Conservation (phyloP, 805 yeast genomes). For the Candida morakotiae region DNA sequence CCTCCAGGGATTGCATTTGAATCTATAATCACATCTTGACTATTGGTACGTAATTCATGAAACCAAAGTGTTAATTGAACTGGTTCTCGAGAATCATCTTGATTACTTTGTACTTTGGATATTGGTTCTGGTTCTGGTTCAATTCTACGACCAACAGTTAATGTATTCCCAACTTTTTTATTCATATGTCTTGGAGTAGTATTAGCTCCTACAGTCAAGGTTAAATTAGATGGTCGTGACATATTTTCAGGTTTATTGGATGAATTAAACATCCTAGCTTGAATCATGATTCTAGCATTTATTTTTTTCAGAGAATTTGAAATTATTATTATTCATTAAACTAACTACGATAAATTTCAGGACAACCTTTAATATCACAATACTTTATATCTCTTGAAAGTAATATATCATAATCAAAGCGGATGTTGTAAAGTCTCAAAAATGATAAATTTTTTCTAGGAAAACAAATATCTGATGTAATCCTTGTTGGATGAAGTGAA, state of each 20-base stretch:
- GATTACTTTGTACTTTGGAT: neutral
- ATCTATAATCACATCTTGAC: conserved; percentile 62
- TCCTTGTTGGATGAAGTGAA: no score
- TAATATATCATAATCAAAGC: no score
- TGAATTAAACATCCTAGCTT: conserved; percentile 21
- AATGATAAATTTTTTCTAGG: no score
- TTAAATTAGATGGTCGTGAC: conserved; percentile 7
- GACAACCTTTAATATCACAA: no score
- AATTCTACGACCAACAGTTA: conserved; percentile 15
- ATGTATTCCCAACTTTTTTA: conserved; percentile 19
- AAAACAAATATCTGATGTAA: no score
- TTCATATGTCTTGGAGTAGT: conserved; percentile 1
- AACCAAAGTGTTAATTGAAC: conserved; percentile 49
- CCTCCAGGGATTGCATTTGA: conserved; percentile 57
- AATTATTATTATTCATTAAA: no score
- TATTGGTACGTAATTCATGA: conserved; percentile 63
- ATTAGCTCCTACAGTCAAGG: conserved; percentile 14
- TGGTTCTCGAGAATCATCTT: conserved; percentile 16
- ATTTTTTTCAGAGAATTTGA: no score
- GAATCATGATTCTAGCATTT: conserved; percentile 15
- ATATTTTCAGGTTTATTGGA: neutral
- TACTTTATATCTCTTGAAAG: no score
- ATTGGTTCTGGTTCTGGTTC: neutral
- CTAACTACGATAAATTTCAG: no score
- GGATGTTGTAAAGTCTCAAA: no score